These are phyloP conservation scores for Linaria vulgaris DNA, from an alignment of 257 asterid genomes.

Conservation along the genomic window DNA sequence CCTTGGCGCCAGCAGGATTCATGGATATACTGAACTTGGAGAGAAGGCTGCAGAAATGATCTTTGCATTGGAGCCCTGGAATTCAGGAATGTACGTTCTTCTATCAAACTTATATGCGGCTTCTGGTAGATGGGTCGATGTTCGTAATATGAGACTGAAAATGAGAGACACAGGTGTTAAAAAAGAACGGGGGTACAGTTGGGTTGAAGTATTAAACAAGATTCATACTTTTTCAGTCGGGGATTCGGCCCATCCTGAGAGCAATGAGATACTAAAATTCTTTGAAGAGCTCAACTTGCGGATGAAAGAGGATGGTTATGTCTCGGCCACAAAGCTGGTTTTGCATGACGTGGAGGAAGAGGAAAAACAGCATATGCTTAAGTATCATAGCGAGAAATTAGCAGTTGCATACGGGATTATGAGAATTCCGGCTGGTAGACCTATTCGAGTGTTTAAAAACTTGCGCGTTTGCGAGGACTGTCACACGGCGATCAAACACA, in stretches of 20 bases:
- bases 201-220: constrained; percentile 81
- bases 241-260: constrained; percentile 68
- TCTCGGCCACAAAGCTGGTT: constrained; percentile 74
- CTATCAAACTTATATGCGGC: constrained; percentile 88
- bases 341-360: constrained; percentile 96
- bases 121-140: constrained; percentile 88
- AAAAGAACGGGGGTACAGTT: constrained; percentile 81
- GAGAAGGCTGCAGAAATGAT: constrained; percentile 94
- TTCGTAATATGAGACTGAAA: constrained; percentile 62
- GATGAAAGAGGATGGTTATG: constrained; percentile 71
- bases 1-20: constrained; percentile 95
- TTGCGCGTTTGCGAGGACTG: constrained; percentile 91
- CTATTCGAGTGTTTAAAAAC: constrained; percentile 83
- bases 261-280: constrained; percentile 55
- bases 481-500: constrained; percentile 73
- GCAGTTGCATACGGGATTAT: constrained; percentile 89
- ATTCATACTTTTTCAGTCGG: constrained; percentile 85
- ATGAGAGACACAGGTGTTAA: constrained; percentile 75
- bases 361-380: constrained; percentile 85
- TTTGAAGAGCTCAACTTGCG: constrained; percentile 68
- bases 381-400: constrained; percentile 84
- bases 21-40: constrained; percentile 75
- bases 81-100: constrained; percentile 87
- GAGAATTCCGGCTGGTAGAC: constrained; percentile 71
- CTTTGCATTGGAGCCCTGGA: constrained; percentile 82